Percentiles rank a stretch among this genome's conserved stretches.
These are phyloP conservation scores for Leucogyrophana mollusca DNA, from an alignment of 768 basidiomycete species.

Conservation along the genomic window DNA sequence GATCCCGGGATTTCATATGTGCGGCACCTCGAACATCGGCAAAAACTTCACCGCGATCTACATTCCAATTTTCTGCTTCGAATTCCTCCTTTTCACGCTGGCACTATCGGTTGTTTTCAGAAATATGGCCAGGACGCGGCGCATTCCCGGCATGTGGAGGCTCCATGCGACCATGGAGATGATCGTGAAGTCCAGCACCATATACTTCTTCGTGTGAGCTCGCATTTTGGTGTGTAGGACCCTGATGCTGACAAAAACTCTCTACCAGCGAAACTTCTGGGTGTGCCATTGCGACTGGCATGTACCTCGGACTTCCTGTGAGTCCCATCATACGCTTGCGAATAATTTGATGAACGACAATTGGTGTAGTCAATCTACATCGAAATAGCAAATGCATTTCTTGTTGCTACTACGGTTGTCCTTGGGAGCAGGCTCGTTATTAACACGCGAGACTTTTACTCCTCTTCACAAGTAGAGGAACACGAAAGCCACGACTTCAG, in stretches of 20 bases:
- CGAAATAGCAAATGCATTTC: conserved; percentile 6
- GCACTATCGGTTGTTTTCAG: conserved; percentile 4
- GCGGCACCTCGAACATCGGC: conserved; percentile 1
- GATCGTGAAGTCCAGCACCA: conserved; percentile 3
- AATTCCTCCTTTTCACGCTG: conserved; percentile 5
- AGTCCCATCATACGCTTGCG: background rate
- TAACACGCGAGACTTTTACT: conserved; percentile 7
- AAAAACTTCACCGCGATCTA: conserved; percentile 6
- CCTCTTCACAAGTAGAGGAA: conserved; percentile 1
- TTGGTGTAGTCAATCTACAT: conserved; percentile 2
- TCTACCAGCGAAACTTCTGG: background rate
- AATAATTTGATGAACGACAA: too few relatives aligned
- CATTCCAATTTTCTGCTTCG: conserved; percentile 5
- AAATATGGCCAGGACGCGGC: conserved; percentile 4
- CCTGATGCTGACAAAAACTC: too few relatives aligned
- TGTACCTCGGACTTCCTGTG: conserved; percentile 10
- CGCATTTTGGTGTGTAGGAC: too few relatives aligned
- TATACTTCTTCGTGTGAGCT: conserved; percentile 9
- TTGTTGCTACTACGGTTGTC: conserved; percentile 4
- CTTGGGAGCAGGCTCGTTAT: conserved; percentile 7
- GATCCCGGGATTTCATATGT: conserved; percentile 7
- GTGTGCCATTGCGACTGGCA: conserved; percentile 4
- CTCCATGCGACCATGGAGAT: conserved; percentile 4
- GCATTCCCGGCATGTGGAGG: conserved; percentile 2
- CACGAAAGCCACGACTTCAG: too few relatives aligned